Conservation (phyloP, 2,329 filamentous ascomycete species). For the Penicillium polonicum region DNA sequence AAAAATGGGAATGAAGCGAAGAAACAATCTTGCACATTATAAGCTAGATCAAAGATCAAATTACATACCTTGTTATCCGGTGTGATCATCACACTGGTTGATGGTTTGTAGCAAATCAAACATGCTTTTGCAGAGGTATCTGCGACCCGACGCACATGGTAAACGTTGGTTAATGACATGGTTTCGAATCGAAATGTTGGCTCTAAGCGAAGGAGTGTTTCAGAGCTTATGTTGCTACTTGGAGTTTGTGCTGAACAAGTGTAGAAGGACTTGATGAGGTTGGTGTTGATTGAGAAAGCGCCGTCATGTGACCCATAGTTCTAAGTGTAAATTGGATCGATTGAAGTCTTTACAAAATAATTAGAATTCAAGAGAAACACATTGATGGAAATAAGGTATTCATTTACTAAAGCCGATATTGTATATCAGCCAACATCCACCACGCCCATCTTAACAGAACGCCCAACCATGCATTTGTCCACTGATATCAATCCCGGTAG, state of each 20-base stretch:
- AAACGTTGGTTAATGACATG: conserved; percentile 66
- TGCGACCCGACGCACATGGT: conserved; percentile 81
- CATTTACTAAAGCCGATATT: neutral
- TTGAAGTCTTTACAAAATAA: neutral
- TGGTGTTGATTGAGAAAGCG: conserved; percentile 1
- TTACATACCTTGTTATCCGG: conserved; percentile 76
- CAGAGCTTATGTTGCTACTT: neutral
- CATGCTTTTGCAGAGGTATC: conserved; percentile 81
- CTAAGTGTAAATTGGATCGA: neutral
- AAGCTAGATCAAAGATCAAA: neutral
- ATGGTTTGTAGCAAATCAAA: conserved; percentile 88
- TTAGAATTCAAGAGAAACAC: neutral
- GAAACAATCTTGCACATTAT: neutral
- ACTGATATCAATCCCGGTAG: conserved; percentile 17
- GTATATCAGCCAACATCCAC: conserved; percentile 3
- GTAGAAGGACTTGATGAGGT: conserved; percentile 8
- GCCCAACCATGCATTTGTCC: conserved; percentile 32
- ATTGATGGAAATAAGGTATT: neutral
- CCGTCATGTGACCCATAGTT: conserved; percentile 23
- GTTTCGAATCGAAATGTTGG: no score
- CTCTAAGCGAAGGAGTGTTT: neutral
- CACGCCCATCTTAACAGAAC: conserved; percentile 18
- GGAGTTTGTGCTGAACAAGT: neutral
- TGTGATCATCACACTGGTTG: conserved; percentile 81
- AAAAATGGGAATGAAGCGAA: neutral